Evolutionary conservation across 2,329 filamentous ascomycete genomes (phyloP), one percentile per base, ranked within the genome.

Genomic region (Penicillium sp.): DNA sequence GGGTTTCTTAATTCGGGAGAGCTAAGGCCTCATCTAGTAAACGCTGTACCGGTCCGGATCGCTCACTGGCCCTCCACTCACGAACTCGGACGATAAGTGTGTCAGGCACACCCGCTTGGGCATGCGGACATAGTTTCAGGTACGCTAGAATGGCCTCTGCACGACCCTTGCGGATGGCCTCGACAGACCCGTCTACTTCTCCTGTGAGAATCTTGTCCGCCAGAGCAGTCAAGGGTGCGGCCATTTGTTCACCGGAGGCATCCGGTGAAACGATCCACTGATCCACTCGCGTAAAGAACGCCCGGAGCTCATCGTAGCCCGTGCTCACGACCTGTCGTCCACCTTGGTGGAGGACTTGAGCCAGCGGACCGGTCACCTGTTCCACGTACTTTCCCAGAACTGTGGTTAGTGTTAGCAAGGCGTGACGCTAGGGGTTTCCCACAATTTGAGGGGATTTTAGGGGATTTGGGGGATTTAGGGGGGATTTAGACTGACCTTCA

Each of bases 51-150:
- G 69, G 65, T 31, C 66, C 70, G 49, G 77, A 77, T 68, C 78
- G 65, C 62, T 80, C 78, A 42, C 62, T 62, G 19, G 66, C 64
- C 47, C 71, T 66, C 78, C 78, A 80, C 47, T 59, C 58, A 27
- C 60, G 64, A 15, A 75, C 54, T 27, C 53, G 59, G 21, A 66
- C 61, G 21, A 58, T 54, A 48, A 74, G 53, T 3, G 25, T 41
- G n/a, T 62, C 60, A 33, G 61, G 59, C 58, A 61, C 59, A 19
- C 35, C 59, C 38, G 29, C 36, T 31, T 66, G 41, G 44, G 60
- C 62, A 63, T 51, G 54, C 33, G 38, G 39, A 23, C 50, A 29
- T 23, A 73, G 51, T 29, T 62, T 63, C 53, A 73, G 63, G 59
- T 73, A 77, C 47, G 68, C 67, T 44, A 70, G 58, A 36, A 66